These are phyloP conservation scores for Luffa aegyptiaca DNA, from an alignment of 306 rosid species.

Conservation along the genomic window DNA sequence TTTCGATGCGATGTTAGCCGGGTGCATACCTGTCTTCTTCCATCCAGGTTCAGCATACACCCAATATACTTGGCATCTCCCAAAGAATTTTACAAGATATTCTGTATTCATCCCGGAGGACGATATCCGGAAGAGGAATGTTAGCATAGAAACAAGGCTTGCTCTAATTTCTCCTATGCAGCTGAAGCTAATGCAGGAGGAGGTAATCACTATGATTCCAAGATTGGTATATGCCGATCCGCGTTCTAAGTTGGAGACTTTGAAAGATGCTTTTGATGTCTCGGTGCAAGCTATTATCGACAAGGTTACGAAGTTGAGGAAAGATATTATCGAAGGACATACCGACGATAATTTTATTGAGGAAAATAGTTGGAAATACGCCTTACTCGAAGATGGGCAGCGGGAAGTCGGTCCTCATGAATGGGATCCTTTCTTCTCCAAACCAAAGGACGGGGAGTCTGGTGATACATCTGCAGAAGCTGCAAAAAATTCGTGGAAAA, in stretches of 20 bases:
- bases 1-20: slow-evolving; percentile 90
- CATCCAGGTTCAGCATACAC: slow-evolving; percentile 98
- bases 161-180: slow-evolving; percentile 55
- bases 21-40: slow-evolving; percentile 95
- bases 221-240: slow-evolving; percentile 88
- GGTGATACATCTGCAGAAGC: slow-evolving; percentile 47
- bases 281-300: slow-evolving; percentile 71
- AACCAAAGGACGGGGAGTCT: slow-evolving; percentile 80
- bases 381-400: slow-evolving; percentile 73
- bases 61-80: slow-evolving; percentile 98
- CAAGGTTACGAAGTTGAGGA: slow-evolving; percentile 75
- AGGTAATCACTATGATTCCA: slow-evolving; percentile 79
- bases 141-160: slow-evolving; percentile 70
- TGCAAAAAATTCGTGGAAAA: slow-evolving; percentile 86
- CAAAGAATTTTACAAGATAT: slow-evolving; percentile 63
- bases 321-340: slow-evolving; percentile 52
- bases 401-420: slow-evolving; percentile 91
- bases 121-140: slow-evolving; percentile 67
- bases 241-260: slow-evolving; percentile 70
- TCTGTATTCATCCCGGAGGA: slow-evolving; percentile 94
- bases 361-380: slow-evolving; percentile 97
- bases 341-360: slow-evolving; percentile 67
- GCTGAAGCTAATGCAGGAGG: slow-evolving; percentile 81
- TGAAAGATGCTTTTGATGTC: slow-evolving; percentile 90
- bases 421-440: slow-evolving; percentile 99